These are phyloP conservation scores for Phylloporus sp. DNA, from an alignment of 768 basidiomycete genomes.

Conservation along the genomic window DNA sequence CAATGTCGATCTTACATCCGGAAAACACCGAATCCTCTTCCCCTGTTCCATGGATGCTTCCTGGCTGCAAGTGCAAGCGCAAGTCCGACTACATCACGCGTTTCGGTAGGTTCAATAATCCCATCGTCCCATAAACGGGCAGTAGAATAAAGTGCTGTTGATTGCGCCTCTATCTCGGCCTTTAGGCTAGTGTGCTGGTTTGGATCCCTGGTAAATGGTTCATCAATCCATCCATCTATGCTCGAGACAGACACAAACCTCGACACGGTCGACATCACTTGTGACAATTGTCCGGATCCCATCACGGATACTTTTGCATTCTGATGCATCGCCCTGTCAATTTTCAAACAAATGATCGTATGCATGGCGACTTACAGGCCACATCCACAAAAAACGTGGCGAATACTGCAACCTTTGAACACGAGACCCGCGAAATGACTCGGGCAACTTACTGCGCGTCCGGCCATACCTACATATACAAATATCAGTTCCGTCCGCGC, in stretches of 20 bases:
- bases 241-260: slow-evolving; percentile 44
- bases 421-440: background rate
- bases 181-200: slow-evolving; percentile 70
- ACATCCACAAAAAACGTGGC: slow-evolving; percentile 96
- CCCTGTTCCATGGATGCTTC: slow-evolving; percentile 21
- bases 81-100: slow-evolving; percentile 82
- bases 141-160: slow-evolving; percentile 81
- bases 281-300: slow-evolving; percentile 90
- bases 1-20: slow-evolving; percentile 62
- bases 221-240: background rate
- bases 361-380: slow-evolving; percentile 64
- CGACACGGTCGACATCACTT: slow-evolving; percentile 89
- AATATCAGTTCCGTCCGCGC: slow-evolving; percentile 9
- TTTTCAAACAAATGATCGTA: slow-evolving; percentile 3
- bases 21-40: slow-evolving; percentile 81
- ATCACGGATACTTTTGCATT: slow-evolving; percentile 94
- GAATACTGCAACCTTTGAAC: slow-evolving; percentile 58
- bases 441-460: slow-evolving; percentile 67
- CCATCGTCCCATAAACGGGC: slow-evolving; percentile 96
- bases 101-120: slow-evolving; percentile 86
- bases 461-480: slow-evolving; percentile 72
- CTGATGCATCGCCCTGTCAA: slow-evolving; percentile 32
- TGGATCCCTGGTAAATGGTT: slow-evolving; percentile 55
- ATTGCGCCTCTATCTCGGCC: slow-evolving; percentile 84
- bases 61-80: slow-evolving; percentile 77